These are phyloP conservation scores for Calonectria henricotiae DNA, from an alignment of 2,329 filamentous ascomycete species.

Conservation along the genomic window DNA sequence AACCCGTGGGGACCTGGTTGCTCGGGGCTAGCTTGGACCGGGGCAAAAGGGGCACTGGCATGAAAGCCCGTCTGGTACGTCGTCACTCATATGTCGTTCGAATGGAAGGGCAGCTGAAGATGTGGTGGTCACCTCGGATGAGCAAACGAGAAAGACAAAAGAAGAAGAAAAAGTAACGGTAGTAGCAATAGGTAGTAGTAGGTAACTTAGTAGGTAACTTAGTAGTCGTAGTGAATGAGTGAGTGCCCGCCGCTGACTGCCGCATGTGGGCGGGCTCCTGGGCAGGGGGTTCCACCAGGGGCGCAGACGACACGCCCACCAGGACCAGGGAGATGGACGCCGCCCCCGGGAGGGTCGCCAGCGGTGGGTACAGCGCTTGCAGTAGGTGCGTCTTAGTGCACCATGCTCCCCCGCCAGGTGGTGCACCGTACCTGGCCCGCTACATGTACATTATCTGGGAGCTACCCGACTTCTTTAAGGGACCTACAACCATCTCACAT, in stretches of 20 bases:
- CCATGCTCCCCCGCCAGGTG: constrained; percentile 25
- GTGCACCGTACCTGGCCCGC: constrained; percentile 27
- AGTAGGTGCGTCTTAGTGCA: constrained; percentile 18
- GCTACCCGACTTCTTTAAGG: constrained; percentile 27
- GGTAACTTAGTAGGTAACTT: too few species aligned
- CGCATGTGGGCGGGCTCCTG: constrained; percentile 29
- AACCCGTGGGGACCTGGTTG: constrained; percentile 15
- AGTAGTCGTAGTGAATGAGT: constrained; percentile 5
- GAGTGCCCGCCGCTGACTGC: constrained; percentile 8
- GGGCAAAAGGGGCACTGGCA: constrained; percentile 24
- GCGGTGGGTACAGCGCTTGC: constrained; percentile 25
- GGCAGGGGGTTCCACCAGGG: constrained; percentile 3
- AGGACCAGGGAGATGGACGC: constrained; percentile 28
- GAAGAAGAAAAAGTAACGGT: not conserved
- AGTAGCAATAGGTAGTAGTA: too few species aligned
- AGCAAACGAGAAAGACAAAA: not conserved
- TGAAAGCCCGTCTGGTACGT: constrained; percentile 14
- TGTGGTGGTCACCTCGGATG: constrained; percentile 11
- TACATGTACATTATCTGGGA: constrained; percentile 20
- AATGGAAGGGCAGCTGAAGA: constrained; percentile 2
- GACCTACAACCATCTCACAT: constrained; percentile 24
- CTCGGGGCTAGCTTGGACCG: constrained; percentile 13
- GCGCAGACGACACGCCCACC: constrained; percentile 25
- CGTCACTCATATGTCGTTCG: not conserved
- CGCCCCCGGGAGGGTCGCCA: constrained; percentile 21